Percentiles rank a stretch among this genome's conserved stretches.
Conservation (phyloP, 75 land plant genomes). For the Selaginella moellendorffii region DNA sequence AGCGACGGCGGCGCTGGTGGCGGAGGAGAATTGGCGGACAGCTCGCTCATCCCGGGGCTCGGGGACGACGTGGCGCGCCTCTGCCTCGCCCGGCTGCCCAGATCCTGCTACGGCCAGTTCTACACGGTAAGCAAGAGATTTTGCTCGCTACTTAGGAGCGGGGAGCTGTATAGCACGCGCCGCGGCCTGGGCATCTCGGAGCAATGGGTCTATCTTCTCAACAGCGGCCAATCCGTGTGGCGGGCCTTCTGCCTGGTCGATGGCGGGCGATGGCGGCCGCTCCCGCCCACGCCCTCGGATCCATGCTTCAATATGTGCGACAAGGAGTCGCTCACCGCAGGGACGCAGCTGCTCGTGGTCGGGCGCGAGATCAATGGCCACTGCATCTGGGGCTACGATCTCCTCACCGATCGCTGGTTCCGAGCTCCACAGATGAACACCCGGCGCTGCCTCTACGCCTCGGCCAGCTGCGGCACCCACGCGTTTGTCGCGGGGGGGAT, state of each 20-base stretch:
- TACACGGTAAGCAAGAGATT: slow-evolving; percentile 9
- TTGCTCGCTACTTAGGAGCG: slow-evolving; percentile 1
- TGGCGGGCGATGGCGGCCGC: slow-evolving; percentile 19
- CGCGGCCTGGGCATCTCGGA: slow-evolving; percentile 31
- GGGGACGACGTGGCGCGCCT: slow-evolving; percentile 25
- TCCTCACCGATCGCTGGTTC: slow-evolving; percentile 36
- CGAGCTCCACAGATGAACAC: slow-evolving; percentile 39
- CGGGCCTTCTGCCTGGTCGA: slow-evolving; percentile 29
- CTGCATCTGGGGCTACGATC: slow-evolving; percentile 54
- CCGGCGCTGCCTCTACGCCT: slow-evolving; percentile 52
- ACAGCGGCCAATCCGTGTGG: slow-evolving; percentile 34
- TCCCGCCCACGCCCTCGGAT: slow-evolving; percentile 44
- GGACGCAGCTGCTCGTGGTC: slow-evolving; percentile 46
- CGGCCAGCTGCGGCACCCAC: slow-evolving; percentile 35
- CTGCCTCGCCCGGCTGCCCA: slow-evolving; percentile 15
- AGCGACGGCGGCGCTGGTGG: no score
- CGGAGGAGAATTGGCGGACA: no score
- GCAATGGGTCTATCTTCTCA: slow-evolving; percentile 40
- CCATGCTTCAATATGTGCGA: slow-evolving; percentile 32
- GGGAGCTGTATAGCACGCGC: slow-evolving; percentile 32
- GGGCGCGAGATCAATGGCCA: slow-evolving; percentile 35
- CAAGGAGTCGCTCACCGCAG: slow-evolving; percentile 56
- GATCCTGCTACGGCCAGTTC: slow-evolving; percentile 1
- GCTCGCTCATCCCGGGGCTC: slow-evolving; percentile 24
- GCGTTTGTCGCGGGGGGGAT: slow-evolving; percentile 61